A percentile compares a stretch with the other conserved stretches of the same genome.
Conservation (phyloP, 129 eudicot species). For the Artemisia argyi region DNA sequence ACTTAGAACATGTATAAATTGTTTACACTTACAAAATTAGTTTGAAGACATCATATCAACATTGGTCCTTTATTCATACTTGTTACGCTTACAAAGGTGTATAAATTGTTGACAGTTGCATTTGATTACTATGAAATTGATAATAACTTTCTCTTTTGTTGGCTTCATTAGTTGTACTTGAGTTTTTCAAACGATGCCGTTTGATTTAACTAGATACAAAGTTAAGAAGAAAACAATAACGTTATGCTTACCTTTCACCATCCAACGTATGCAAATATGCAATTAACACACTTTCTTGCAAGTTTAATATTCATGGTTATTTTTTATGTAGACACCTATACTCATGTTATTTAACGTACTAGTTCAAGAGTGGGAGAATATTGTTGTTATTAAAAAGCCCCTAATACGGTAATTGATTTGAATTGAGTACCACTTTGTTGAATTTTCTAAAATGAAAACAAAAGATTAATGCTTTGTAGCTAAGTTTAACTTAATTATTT, state of each 20-base stretch:
- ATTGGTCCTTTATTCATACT: too few species aligned
- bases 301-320: background rate
- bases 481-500: slow-evolving; percentile 23
- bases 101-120: too few species aligned
- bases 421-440: slow-evolving; percentile 25
- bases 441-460: background rate
- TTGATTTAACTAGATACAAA: background rate
- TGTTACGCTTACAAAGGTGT: too few species aligned
- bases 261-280: background rate
- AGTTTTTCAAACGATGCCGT: too few species aligned
- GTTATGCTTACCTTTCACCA: background rate
- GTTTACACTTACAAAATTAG: too few species aligned
- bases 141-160: too few species aligned
- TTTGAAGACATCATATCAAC: too few species aligned
- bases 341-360: background rate
- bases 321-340: background rate
- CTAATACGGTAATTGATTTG: slow-evolving; percentile 19
- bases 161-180: too few species aligned
- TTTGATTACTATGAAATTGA: too few species aligned
- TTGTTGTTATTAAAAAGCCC: background rate
- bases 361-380: slow-evolving; percentile 8
- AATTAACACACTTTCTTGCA: background rate
- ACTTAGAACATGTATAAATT: too few species aligned
- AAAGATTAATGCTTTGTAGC: slow-evolving; percentile 27
- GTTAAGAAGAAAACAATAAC: background rate